These are phyloP conservation scores for Vigna hirtella DNA, from an alignment of 306 rosid species.

Conservation along the genomic window DNA sequence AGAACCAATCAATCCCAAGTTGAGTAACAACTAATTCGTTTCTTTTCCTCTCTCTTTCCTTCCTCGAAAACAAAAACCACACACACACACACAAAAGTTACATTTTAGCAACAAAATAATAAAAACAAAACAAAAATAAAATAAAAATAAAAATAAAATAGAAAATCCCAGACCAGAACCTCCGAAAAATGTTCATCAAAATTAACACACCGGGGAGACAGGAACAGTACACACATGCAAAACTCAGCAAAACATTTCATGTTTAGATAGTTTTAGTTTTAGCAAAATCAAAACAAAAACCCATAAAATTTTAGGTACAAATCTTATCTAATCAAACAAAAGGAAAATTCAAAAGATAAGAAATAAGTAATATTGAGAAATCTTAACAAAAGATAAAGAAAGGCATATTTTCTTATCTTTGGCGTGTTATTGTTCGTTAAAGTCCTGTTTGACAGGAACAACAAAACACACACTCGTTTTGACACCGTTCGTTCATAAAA, in stretches of 20 bases:
- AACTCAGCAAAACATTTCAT: slow-evolving; percentile 21
- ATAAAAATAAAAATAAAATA: neutral
- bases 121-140: neutral
- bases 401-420: slow-evolving; percentile 25
- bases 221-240: slow-evolving; percentile 20
- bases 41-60: neutral
- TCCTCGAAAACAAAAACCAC: neutral
- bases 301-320: neutral
- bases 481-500: slow-evolving; percentile 57
- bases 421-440: slow-evolving; percentile 38
- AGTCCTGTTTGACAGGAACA: slow-evolving; percentile 55
- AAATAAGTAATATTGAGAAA: neutral
- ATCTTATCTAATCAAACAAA: neutral
- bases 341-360: neutral
- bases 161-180: slow-evolving; percentile 43
- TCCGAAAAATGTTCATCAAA: slow-evolving; percentile 52
- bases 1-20: slow-evolving; percentile 37
- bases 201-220: slow-evolving; percentile 29
- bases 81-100: slow-evolving; percentile 3
- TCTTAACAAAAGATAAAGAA: neutral
- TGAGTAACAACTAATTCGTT: slow-evolving; percentile 29
- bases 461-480: slow-evolving; percentile 29
- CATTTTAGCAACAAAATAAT: neutral
- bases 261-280: neutral
- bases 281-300: neutral